Percentiles rank a stretch among this genome's conserved stretches.
Conservation (phyloP, 2,329 filamentous ascomycete species). For the Hymenoscyphus fraxineus region DNA sequence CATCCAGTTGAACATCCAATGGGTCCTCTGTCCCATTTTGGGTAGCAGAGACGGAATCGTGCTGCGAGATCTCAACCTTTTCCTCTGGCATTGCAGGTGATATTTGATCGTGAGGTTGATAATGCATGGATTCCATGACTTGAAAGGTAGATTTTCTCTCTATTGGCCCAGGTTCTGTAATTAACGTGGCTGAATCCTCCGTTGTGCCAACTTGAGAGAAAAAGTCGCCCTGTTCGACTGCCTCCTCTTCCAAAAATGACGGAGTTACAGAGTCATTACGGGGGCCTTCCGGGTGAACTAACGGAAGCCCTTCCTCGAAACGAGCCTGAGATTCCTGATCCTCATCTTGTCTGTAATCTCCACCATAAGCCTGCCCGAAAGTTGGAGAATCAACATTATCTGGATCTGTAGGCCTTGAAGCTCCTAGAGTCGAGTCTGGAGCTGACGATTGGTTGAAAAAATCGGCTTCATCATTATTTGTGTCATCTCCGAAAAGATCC, state of each 20-base stretch:
- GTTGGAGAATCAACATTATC: constrained; percentile 6
- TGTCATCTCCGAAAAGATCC: constrained; percentile 34
- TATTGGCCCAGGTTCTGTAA: constrained; percentile 36
- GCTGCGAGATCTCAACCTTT: constrained; percentile 14
- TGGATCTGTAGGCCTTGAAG: background rate
- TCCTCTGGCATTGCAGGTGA: constrained; percentile 12
- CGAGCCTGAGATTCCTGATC: constrained; percentile 49
- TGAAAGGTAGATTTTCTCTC: constrained; percentile 68
- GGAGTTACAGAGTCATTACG: constrained; percentile 26
- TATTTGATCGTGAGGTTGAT: constrained; percentile 27
- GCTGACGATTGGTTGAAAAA: constrained; percentile 40
- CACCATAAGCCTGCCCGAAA: constrained; percentile 25
- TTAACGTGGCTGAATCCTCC: constrained; percentile 29
- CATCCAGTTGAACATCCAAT: constrained; percentile 32
- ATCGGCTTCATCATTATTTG: constrained; percentile 43
- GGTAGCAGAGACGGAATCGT: constrained; percentile 13
- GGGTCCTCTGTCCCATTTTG: constrained; percentile 31
- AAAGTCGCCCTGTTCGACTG: constrained; percentile 52
- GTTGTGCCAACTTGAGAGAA: constrained; percentile 43
- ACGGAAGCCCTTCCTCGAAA: constrained; percentile 66
- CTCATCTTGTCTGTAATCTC: constrained; percentile 36
- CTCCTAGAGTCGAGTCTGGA: background rate
- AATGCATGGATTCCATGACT: constrained; percentile 52
- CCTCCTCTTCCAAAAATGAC: constrained; percentile 38
- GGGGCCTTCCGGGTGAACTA: constrained; percentile 45